Percentiles rank a stretch among this genome's conserved stretches.
Conservation (phyloP, 305 asterid species). For the Monarda citriodora region DNA sequence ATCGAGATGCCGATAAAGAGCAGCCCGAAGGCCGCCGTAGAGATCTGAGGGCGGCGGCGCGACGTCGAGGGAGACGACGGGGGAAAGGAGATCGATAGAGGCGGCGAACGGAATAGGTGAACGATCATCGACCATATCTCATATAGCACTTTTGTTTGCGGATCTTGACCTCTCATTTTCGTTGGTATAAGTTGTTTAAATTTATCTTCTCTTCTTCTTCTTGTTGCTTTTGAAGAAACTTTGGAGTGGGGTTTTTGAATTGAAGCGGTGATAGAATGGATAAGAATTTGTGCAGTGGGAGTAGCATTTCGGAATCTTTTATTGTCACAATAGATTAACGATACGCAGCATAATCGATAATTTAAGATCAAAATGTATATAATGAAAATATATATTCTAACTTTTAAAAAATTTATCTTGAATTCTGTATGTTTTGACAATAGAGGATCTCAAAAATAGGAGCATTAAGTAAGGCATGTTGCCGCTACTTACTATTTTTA, state of each 20-base stretch:
- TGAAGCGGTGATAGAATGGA: constrained; percentile 3
- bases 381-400: too few relatives aligned
- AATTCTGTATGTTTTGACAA: too few relatives aligned
- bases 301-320: too few relatives aligned
- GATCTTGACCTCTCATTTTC: constrained; percentile 28
- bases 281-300: constrained; percentile 2
- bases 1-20: constrained; percentile 36
- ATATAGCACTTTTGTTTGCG: constrained; percentile 30
- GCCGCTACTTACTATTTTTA: constrained; percentile 16
- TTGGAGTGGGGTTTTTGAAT: neutral
- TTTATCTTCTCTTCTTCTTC: neutral
- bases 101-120: constrained; percentile 38
- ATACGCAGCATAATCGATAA: too few relatives aligned
- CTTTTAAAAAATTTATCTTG: too few relatives aligned
- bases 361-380: too few relatives aligned
- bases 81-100: constrained; percentile 20
- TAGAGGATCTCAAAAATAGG: too few relatives aligned
- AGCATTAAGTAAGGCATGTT: neutral
- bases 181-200: neutral
- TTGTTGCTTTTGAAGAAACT: neutral
- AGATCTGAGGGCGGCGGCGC: constrained; percentile 17
- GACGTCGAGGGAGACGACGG: constrained; percentile 6
- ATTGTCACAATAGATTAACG: neutral
- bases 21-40: constrained; percentile 38
- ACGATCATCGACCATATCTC: constrained; percentile 54